Conservation (phyloP, 306 rosid genomes). For the Phaseolus lunatus region DNA sequence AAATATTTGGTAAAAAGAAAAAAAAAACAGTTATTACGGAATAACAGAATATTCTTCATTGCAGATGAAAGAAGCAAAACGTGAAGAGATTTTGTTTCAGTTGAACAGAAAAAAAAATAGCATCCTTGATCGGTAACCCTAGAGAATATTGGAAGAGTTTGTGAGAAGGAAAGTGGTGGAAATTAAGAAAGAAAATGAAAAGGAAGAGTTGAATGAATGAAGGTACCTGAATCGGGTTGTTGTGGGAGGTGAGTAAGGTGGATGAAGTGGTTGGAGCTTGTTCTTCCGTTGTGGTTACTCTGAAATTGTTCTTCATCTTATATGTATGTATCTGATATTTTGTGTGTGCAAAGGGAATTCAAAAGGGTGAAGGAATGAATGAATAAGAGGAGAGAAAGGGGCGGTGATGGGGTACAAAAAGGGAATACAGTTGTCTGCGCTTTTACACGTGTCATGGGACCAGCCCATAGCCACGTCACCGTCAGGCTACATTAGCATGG, state of each 20-base stretch:
- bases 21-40: neutral
- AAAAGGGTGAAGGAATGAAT: neutral
- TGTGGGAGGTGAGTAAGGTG: slow-evolving; percentile 7
- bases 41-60: slow-evolving; percentile 24
- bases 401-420: slow-evolving; percentile 54
- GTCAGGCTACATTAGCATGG: neutral
- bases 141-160: neutral
- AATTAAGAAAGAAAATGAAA: no score
- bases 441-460: slow-evolving; percentile 85
- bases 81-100: neutral
- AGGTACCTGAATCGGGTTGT: slow-evolving; percentile 37
- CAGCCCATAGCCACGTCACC: slow-evolving; percentile 65
- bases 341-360: neutral
- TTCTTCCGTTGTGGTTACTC: neutral
- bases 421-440: slow-evolving; percentile 65
- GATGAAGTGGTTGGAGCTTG: slow-evolving; percentile 41
- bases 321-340: neutral
- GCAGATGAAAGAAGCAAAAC: slow-evolving; percentile 22
- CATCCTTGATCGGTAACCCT: neutral
- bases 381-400: slow-evolving; percentile 5
- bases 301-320: slow-evolving; percentile 44
- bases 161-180: neutral
- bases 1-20: neutral
- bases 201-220: neutral
- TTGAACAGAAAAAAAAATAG: neutral